A percentile compares a stretch with the other conserved stretches of the same genome.
These are phyloP conservation scores for Sclerospora graminicola DNA, from an alignment of 352 stramenopile genomes.

Conservation along the genomic window DNA sequence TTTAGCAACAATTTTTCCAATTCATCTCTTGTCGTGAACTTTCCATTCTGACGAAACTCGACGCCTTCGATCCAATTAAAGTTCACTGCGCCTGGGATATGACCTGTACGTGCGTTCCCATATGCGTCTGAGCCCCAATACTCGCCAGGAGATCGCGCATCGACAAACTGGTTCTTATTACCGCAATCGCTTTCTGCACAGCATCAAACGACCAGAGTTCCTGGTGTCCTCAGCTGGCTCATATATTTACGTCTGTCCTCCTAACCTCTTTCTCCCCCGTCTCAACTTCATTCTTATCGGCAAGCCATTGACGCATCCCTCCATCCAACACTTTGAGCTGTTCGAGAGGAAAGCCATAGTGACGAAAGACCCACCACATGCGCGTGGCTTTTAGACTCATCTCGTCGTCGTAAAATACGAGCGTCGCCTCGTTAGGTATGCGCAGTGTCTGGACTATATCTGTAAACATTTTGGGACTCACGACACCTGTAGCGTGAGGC, in stretches of 20 bases:
- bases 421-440: conserved; percentile 33
- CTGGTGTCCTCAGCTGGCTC: conserved; percentile 13
- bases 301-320: conserved; percentile 57
- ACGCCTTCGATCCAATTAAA: conserved; percentile 66
- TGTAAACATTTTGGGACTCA: conserved; percentile 31
- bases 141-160: conserved; percentile 22
- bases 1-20: conserved; percentile 37
- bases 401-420: conserved; percentile 78
- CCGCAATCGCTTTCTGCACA: conserved; percentile 23
- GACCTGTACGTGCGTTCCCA: conserved; percentile 30
- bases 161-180: conserved; percentile 20
- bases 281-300: conserved; percentile 33
- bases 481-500: conserved; percentile 31
- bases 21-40: conserved; percentile 51
- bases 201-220: conserved; percentile 20
- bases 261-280: conserved; percentile 14
- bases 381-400: conserved; percentile 55
- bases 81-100: conserved; percentile 56
- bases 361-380: conserved; percentile 72
- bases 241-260: not conserved
- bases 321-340: conserved; percentile 74
- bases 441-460: conserved; percentile 32
- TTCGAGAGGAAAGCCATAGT: conserved; percentile 62
- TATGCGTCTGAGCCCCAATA: conserved; percentile 18
- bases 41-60: conserved; percentile 30